Evolutionary conservation across 2,329 filamentous ascomycete genomes (phyloP).

Genomic region (Colletotrichum tofieldiae): DNA sequence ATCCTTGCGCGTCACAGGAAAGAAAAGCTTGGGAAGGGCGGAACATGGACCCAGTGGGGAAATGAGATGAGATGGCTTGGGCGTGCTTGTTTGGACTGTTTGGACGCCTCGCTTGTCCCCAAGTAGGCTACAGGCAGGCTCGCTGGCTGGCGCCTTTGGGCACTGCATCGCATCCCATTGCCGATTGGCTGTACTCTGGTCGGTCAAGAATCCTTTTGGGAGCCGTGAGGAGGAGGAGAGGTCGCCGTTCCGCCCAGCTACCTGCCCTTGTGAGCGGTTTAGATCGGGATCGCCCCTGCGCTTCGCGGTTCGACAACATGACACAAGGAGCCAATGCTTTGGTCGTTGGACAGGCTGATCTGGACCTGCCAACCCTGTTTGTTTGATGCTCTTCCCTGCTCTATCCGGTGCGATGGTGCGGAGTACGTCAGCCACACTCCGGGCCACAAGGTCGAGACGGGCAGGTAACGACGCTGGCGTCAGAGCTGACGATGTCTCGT

Average conservation of each 20-base stretch:
- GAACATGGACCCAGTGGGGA: background rate
- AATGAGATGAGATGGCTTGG: conserved; percentile 29
- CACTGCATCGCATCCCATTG: background rate
- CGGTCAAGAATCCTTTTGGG: conserved; percentile 14
- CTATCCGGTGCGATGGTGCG: background rate
- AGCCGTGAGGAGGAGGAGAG: background rate
- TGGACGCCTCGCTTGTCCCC: conserved; percentile 25
- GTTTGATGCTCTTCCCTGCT: conserved; percentile 27
- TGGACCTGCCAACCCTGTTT: conserved; percentile 30
- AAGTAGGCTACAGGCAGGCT: conserved; percentile 9
- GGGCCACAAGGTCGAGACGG: conserved; percentile 12
- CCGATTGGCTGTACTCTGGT: conserved; percentile 22
- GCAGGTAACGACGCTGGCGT: conserved; percentile 32
- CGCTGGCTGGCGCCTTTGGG: conserved; percentile 20
- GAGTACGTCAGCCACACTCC: conserved; percentile 26
- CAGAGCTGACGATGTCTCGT: conserved; percentile 34
- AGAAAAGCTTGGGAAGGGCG: conserved; percentile 27
- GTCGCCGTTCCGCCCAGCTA: background rate
- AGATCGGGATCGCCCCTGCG: conserved; percentile 39
- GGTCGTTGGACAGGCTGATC: conserved; percentile 18
- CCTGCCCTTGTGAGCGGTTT: conserved; percentile 28
- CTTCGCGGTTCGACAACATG: conserved; percentile 36
- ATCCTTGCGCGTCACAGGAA: conserved; percentile 7
- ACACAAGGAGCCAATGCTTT: conserved; percentile 33
- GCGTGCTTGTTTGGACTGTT: conserved; percentile 32